Evolutionary conservation across 2,329 filamentous ascomycete genomes (phyloP), one percentile per base, ranked within the genome.

Genomic region (Ophiostoma quercus): DNA sequence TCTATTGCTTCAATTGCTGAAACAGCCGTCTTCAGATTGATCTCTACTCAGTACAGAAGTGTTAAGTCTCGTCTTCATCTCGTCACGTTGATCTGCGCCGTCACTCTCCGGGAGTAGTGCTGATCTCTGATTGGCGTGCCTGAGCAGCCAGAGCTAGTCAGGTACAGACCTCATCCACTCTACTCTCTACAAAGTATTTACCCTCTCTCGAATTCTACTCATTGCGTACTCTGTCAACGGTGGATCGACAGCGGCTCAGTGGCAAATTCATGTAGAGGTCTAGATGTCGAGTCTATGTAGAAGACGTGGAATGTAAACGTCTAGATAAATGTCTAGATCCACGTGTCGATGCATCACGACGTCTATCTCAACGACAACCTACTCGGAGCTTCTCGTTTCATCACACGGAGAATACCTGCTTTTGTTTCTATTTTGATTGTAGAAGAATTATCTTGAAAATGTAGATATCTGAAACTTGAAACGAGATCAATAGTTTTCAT

Each of bases 171-270:
- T 54, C 19, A 4, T 8, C 22, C n/a, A 6, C 14, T 16, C 19
- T 7, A 29, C 47, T 9, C 47, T 22, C 47, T 22, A n/a, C 47
- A 22, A 8, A 54, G 47, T 54, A 29, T 34, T 34, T 34, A 34
- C 34, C 34, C 34, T 34, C 8, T 8, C 5, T 34, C 34, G 25
- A 29, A 29, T 29, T 34, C 34, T 34, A 57, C n/a, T 3, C 0
- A 11, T 57, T 22, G n/a, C 51, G 9, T 22, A 12, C 8, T 12
- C 16, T 25, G 22, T 19, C 51, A 29, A 57, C 51, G 16, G 51
- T 57, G 51, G 51, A 57, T 57, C 51, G 51, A 25, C 51, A 57
- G 51, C 25, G 51, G 51, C 51, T 57, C 51, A 25, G 51, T 57
- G 51, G 51, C 51, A 25, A 57, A 57, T 25, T 14, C n/a, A 22